A percentile compares a stretch with the other conserved stretches of the same genome.
Evolutionary conservation across 176 grass and related monocot genomes (phyloP).

Genomic region (Oryza longistaminata): DNA sequence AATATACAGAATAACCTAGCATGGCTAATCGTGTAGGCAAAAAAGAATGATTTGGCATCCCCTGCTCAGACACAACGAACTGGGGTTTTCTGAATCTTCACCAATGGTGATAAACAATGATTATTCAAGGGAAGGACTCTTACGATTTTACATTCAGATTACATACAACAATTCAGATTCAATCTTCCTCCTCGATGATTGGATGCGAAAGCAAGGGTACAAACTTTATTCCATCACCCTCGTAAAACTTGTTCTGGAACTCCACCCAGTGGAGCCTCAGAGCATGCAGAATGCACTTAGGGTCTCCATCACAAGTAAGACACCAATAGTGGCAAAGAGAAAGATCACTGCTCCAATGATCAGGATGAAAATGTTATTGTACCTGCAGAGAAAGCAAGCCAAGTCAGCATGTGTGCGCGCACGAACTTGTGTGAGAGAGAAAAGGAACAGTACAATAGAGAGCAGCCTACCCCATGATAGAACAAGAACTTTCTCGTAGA

Average conservation of each 20-base stretch:
- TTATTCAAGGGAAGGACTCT: conserved; percentile 17
- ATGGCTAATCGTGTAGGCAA: conserved; percentile 8
- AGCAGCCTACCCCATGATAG: conserved; percentile 68
- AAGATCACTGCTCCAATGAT: conserved; percentile 58
- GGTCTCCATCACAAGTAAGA: conserved; percentile 94
- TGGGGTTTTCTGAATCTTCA: conserved; percentile 33
- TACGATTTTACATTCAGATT: conserved; percentile 35
- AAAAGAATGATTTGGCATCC: neutral
- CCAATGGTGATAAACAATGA: conserved; percentile 29
- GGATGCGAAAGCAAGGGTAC: conserved; percentile 59
- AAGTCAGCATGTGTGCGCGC: neutral
- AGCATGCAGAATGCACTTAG: conserved; percentile 90
- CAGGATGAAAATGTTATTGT: conserved; percentile 53
- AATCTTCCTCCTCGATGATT: conserved; percentile 72
- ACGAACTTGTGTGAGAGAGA: neutral
- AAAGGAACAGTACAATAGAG: neutral
- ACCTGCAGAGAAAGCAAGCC: conserved; percentile 40
- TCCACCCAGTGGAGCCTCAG: conserved; percentile 99
- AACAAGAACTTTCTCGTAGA: conserved; percentile 92
- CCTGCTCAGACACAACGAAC: conserved; percentile 4
- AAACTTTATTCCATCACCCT: conserved; percentile 97
- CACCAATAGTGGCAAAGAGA: conserved; percentile 61
- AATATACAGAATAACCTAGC: neutral
- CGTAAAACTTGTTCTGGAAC: conserved; percentile 93
- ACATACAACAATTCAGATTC: conserved; percentile 25